Evolutionary conservation across 2,329 filamentous ascomycete species (phyloP).

Genomic region (Ascochyta lentis): DNA sequence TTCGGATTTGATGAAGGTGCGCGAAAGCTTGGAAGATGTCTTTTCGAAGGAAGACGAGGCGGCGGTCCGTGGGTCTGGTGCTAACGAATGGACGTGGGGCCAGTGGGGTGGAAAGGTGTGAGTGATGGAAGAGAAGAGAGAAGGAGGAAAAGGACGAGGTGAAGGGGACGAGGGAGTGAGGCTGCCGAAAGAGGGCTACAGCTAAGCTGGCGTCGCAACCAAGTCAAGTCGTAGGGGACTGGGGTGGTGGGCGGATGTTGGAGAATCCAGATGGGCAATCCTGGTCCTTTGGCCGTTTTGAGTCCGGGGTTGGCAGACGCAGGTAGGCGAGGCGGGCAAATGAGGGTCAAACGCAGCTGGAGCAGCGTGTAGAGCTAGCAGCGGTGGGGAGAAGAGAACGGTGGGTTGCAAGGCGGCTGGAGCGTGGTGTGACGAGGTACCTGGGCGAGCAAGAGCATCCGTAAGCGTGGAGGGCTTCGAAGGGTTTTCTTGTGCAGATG

Average conservation of each 20-base stretch:
- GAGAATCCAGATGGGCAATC: constrained; percentile 22
- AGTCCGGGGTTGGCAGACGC: constrained; percentile 15
- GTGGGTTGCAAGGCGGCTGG: constrained; percentile 6
- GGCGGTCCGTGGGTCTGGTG: constrained; percentile 22
- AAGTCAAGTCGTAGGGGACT: constrained; percentile 11
- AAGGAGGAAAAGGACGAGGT: constrained; percentile 11
- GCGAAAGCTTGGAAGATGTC: constrained; percentile 1
- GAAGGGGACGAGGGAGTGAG: constrained; percentile 16
- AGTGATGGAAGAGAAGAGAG: constrained; percentile 7
- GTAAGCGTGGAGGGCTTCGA: constrained; percentile 25
- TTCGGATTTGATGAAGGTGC: constrained; percentile 2
- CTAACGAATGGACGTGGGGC: constrained; percentile 28
- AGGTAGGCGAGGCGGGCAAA: constrained; percentile 18
- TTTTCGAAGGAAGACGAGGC: constrained; percentile 11
- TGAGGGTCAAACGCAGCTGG: constrained; percentile 27
- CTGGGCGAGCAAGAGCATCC: constrained; percentile 23
- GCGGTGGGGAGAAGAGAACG: constrained; percentile 15
- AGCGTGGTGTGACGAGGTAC: constrained; percentile 16
- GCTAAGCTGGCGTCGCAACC: constrained; percentile 10
- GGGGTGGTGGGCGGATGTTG: constrained; percentile 18
- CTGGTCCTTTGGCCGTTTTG: constrained; percentile 22
- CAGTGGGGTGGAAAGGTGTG: constrained; percentile 24
- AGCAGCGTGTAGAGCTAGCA: constrained; percentile 15
- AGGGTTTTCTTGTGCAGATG: constrained; percentile 31
- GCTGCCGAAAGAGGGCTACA: constrained; percentile 16